Evolutionary conservation across 495 filamentous ascomycete species (phyloP).

Genomic region (Pseudevernia furfuracea): DNA sequence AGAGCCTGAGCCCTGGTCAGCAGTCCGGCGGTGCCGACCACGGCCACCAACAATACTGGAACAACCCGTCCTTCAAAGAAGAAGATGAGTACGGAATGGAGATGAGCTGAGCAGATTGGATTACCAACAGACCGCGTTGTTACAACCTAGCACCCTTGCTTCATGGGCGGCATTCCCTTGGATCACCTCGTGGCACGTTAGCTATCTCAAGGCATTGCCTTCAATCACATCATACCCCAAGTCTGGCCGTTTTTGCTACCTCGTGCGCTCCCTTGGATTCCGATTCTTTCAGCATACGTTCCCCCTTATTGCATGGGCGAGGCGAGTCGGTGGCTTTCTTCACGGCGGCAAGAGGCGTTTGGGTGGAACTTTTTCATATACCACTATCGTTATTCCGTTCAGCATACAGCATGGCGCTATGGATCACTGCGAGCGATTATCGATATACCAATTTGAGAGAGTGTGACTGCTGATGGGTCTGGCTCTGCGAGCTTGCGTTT

Average conservation of each 20-base stretch:
- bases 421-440: background rate
- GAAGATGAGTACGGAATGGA: constrained; percentile 89
- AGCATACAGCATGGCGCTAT: constrained; percentile 18
- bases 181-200: constrained; percentile 1
- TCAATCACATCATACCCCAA: background rate
- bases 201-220: constrained; percentile 2
- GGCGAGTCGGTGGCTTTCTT: constrained; percentile 4
- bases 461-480: background rate
- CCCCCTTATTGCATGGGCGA: constrained; percentile 11
- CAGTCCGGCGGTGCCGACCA: constrained; percentile 50
- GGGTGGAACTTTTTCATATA: constrained; percentile 11
- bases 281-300: constrained; percentile 8
- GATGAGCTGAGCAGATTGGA: constrained; percentile 39
- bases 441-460: constrained; percentile 13
- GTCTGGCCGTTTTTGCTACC: background rate
- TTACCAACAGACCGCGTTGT: background rate
- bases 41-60: constrained; percentile 60
- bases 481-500: constrained; percentile 12
- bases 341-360: constrained; percentile 1
- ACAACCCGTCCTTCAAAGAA: constrained; percentile 69
- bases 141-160: background rate
- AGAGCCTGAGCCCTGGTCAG: constrained; percentile 65
- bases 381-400: constrained; percentile 9
- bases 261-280: background rate
- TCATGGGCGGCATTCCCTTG: background rate